These are phyloP conservation scores for Phaeotremella skinneri DNA, from an alignment of 768 basidiomycete genomes.

Conservation along the genomic window DNA sequence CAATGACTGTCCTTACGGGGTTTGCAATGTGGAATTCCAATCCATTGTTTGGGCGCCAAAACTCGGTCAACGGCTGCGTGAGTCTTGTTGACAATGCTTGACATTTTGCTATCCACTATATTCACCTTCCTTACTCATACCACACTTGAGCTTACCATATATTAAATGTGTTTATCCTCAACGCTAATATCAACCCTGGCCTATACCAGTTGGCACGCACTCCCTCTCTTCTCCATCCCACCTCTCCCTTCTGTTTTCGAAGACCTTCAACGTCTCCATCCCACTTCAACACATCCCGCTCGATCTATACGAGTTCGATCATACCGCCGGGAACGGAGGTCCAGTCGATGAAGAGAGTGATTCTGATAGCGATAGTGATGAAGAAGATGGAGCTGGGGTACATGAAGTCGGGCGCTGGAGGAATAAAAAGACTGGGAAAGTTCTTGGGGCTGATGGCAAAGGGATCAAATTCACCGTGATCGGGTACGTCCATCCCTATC, in stretches of 20 bases:
- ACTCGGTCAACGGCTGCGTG: constrained; percentile 76
- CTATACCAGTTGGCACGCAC: constrained; percentile 68
- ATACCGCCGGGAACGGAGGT: constrained; percentile 55
- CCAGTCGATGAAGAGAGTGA: constrained; percentile 31
- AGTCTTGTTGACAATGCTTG: constrained; percentile 35
- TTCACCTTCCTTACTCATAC: not conserved
- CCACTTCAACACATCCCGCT: constrained; percentile 84
- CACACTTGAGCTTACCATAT: not conserved
- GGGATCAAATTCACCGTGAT: constrained; percentile 80
- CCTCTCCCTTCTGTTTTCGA: constrained; percentile 80
- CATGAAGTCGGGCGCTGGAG: constrained; percentile 74
- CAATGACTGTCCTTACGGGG: constrained; percentile 79
- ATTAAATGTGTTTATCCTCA: not conserved
- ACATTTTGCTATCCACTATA: not conserved
- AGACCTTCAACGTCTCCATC: constrained; percentile 93
- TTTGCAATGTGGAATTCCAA: constrained; percentile 72
- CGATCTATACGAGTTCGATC: constrained; percentile 79
- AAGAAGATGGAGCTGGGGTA: constrained; percentile 50
- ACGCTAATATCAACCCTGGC: not conserved
- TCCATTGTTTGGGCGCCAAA: constrained; percentile 85
- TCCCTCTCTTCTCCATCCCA: constrained; percentile 90
- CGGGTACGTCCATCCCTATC: constrained; percentile 60
- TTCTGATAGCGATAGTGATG: constrained; percentile 28
- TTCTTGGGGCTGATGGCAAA: constrained; percentile 67
- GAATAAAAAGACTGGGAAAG: constrained; percentile 65